Evolutionary conservation across 441 rosid species (phyloP), one percentile per base, ranked within the genome.

Genomic region (Gossypium armourianum): DNA sequence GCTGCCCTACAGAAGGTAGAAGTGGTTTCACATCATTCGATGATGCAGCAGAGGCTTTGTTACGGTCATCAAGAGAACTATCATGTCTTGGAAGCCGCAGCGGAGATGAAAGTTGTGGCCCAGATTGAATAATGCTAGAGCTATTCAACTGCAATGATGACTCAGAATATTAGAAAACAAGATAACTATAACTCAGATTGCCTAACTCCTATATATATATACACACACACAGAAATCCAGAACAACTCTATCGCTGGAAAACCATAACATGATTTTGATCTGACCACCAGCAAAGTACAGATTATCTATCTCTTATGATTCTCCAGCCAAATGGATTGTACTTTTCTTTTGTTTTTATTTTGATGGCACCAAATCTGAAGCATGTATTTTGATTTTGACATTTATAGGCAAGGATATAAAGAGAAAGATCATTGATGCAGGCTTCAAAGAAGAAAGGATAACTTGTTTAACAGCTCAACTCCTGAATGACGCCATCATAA

Each of bases 31-130:
- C 68, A 62, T 90, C 96, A 66, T 32, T 82, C 13, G 85, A 76
- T 74, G 85, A 75, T 49, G 75, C 62, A 70, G 70, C 68, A 53
- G 80, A 77, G 23, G 75, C 63, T 74, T 83, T 86, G 55, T 73
- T 83, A 68, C 79, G 84, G 19, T 88, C 97, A 69, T 90, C 95
- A 61, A 77, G 63, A 75, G 85, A 73, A 72, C 69, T 75, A 73
- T 95, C 96, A 70, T 67, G 86, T 65, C 84, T 83, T 74, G 87
- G 92, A 80, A 81, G 72, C 73, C 83, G 89, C 40, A 81, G 73
- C 17, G 79, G 59, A 23, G 84, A 82, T 49, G 92, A 72, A 80
- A 78, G 81, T 72, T 83, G 97, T 72, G 78, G 84, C 74, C 75
- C 83, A 58, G 84, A 73, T 36, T 76, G 86, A 72, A 78, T 52